Evolutionary conservation across 306 rosid species (phyloP).

Genomic region (Rosa rugosa): DNA sequence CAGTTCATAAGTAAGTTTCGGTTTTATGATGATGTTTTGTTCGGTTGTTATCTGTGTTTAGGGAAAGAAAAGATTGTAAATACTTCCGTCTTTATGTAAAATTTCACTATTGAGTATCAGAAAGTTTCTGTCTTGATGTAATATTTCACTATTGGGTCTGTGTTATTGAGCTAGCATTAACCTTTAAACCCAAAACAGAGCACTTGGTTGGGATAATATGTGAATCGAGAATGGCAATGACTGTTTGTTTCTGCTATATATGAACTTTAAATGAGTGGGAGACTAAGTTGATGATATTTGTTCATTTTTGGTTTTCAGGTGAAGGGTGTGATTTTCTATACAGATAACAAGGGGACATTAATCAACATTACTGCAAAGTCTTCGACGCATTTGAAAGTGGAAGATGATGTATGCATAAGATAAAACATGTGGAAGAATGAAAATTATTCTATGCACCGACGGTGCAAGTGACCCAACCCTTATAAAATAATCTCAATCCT

Average conservation of each 20-base stretch:
- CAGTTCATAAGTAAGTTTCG: too few species aligned
- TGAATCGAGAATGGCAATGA: background rate
- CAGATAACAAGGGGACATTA: constrained; percentile 71
- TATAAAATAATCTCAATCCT: too few species aligned
- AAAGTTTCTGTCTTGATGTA: background rate
- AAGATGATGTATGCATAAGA: constrained; percentile 64
- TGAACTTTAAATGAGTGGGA: background rate
- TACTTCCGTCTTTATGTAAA: constrained; percentile 13
- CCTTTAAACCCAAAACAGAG: background rate
- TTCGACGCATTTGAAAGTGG: constrained; percentile 75
- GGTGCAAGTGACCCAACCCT: too few species aligned
- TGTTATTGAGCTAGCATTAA: background rate
- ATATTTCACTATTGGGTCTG: too few species aligned
- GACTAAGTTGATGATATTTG: constrained; percentile 2
- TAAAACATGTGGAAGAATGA: constrained; percentile 77
- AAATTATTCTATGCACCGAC: too few species aligned
- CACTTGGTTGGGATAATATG: background rate
- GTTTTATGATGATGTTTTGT: too few species aligned
- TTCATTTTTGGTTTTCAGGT: constrained; percentile 46
- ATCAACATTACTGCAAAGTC: constrained; percentile 87
- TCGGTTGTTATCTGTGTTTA: too few species aligned
- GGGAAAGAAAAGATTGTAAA: too few species aligned
- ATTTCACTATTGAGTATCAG: background rate
- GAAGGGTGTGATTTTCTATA: constrained; percentile 68
- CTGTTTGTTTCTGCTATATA: background rate